These are phyloP conservation scores for Piper longum DNA, from an alignment of 164 flowering plant species.

Conservation along the genomic window DNA sequence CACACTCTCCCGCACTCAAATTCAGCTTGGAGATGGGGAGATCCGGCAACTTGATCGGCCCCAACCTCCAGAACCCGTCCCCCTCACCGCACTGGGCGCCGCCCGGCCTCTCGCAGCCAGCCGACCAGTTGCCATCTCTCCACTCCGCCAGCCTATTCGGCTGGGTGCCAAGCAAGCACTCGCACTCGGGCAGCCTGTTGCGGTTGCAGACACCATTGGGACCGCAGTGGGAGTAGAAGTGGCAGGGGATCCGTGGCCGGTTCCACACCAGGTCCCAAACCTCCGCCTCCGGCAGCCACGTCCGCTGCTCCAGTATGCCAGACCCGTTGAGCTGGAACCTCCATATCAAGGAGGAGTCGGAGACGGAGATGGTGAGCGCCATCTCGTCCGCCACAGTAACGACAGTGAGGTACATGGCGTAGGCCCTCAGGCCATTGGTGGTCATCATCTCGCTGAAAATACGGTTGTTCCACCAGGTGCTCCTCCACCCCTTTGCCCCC, in stretches of 20 bases:
- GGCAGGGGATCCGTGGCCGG: background rate
- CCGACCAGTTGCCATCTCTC: slow-evolving; percentile 2
- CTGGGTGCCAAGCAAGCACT: slow-evolving; percentile 25
- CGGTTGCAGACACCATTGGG: background rate
- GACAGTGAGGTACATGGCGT: background rate
- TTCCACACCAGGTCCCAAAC: background rate
- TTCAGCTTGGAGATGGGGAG: background rate
- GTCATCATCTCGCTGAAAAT: background rate
- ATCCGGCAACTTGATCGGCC: slow-evolving; percentile 25
- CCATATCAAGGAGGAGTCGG: background rate
- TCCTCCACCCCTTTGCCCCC: background rate
- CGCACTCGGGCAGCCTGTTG: slow-evolving; percentile 3
- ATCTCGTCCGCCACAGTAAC: background rate
- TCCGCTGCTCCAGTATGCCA: background rate
- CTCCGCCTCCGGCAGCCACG: background rate
- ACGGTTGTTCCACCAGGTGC: background rate
- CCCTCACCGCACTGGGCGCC: background rate
- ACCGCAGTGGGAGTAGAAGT: background rate
- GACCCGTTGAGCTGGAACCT: background rate
- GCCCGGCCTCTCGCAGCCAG: slow-evolving; percentile 4
- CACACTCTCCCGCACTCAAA: background rate
- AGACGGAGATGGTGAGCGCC: background rate
- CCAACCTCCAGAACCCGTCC: slow-evolving; percentile 4
- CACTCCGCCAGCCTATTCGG: slow-evolving; percentile 14
- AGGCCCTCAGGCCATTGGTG: background rate